Conservation (phyloP, 1,284 basidiomycete species). For the Pascua guehoae region DNA sequence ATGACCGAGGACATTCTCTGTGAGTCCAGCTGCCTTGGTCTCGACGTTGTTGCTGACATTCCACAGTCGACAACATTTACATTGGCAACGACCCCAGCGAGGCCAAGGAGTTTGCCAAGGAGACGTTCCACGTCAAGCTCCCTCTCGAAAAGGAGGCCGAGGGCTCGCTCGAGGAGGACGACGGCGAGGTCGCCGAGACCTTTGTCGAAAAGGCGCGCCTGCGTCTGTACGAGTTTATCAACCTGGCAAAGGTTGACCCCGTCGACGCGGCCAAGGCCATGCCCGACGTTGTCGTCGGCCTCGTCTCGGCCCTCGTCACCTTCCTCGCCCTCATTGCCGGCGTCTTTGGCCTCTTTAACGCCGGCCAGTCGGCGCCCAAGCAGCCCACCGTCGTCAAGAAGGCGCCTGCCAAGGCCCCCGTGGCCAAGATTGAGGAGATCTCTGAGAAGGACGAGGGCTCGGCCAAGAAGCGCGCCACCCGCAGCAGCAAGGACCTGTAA, state of each 20-base stretch:
- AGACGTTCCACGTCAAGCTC: constrained; percentile 78
- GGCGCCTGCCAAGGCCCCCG: constrained; percentile 24
- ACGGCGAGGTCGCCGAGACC: constrained; percentile 28
- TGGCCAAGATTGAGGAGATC: constrained; percentile 23
- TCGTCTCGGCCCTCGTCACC: constrained; percentile 68
- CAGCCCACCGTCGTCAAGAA: constrained; percentile 37
- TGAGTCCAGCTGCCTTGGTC: background rate
- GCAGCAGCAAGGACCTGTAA: constrained; percentile 8
- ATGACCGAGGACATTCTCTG: constrained; percentile 96
- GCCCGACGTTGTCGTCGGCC: constrained; percentile 76
- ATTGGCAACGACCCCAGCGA: constrained; percentile 80
- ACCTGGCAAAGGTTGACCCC: constrained; percentile 37
- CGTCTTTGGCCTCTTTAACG: constrained; percentile 71
- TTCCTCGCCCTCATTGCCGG: constrained; percentile 77
- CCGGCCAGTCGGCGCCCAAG: constrained; percentile 32
- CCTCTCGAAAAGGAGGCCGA: constrained; percentile 51
- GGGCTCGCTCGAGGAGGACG: constrained; percentile 55
- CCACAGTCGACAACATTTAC: constrained; percentile 72
- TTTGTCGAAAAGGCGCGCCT: constrained; percentile 42
- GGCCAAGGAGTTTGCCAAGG: constrained; percentile 72
- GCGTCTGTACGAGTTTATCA: constrained; percentile 47
- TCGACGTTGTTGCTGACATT: constrained; percentile 3
- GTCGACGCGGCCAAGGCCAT: constrained; percentile 69
- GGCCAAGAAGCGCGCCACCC: constrained; percentile 37
- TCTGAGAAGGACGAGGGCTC: constrained; percentile 16